These are phyloP conservation scores for Misopates orontium DNA, from an alignment of 257 asterid species.

Conservation along the genomic window DNA sequence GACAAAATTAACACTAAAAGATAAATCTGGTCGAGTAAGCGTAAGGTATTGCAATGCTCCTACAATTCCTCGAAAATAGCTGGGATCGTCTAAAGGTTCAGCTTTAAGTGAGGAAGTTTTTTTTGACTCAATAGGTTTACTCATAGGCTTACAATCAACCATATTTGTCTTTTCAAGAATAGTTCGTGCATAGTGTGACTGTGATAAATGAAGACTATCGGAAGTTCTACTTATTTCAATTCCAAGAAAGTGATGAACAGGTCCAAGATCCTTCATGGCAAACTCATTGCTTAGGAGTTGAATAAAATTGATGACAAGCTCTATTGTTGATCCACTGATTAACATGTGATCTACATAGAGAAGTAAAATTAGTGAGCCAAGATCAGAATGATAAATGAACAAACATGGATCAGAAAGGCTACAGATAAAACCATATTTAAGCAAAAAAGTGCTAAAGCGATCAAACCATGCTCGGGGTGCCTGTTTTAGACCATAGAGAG, in stretches of 20 bases:
- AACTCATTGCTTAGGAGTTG: background rate
- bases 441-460: background rate
- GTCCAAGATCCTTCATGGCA: constrained; percentile 14
- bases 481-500: constrained; percentile 23
- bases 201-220: background rate
- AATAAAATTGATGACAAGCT: too few species aligned
- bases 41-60: too few species aligned
- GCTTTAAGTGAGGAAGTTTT: background rate
- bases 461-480: constrained; percentile 26
- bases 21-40: too few species aligned
- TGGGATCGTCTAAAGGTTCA: background rate
- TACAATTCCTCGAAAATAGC: too few species aligned
- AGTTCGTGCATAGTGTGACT: background rate
- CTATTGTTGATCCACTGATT: background rate
- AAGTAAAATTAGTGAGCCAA: background rate
- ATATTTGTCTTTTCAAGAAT: constrained; percentile 18
- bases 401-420: background rate
- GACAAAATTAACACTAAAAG: too few species aligned
- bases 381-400: background rate
- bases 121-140: background rate
- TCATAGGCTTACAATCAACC: background rate
- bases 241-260: constrained; percentile 13
- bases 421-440: background rate
- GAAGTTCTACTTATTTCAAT: background rate
- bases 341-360: background rate